Evolutionary conservation across 2,329 filamentous ascomycete species (phyloP).

Genomic region (Arthrobotrys sinensis): DNA sequence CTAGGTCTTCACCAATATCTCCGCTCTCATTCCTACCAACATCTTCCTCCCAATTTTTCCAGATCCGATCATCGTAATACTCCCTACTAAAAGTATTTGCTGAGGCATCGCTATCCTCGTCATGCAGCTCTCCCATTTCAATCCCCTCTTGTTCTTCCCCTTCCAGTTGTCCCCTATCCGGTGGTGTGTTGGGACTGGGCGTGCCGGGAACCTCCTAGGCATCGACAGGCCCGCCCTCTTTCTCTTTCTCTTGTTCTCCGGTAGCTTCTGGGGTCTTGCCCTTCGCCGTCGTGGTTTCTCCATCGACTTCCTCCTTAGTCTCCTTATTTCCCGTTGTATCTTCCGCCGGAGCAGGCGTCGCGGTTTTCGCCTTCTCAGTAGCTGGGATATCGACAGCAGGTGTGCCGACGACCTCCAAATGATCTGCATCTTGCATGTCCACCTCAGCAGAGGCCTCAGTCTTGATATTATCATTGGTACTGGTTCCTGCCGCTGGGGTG

Average conservation of each 20-base stretch:
- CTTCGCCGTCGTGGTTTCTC: slow-evolving; percentile 25
- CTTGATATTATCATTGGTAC: slow-evolving; percentile 30
- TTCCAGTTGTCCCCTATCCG: slow-evolving; percentile 53
- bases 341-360: slow-evolving; percentile 18
- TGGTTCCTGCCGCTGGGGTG: slow-evolving; percentile 39
- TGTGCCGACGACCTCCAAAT: slow-evolving; percentile 42
- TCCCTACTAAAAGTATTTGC: not conserved
- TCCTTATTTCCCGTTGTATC: slow-evolving; percentile 43
- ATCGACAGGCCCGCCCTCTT: slow-evolving; percentile 41
- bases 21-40: not conserved
- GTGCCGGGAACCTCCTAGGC: slow-evolving; percentile 38
- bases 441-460: slow-evolving; percentile 56
- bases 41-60: not conserved
- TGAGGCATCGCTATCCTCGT: not conserved
- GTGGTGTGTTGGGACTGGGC: slow-evolving; percentile 47
- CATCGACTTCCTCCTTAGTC: slow-evolving; percentile 54
- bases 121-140: too few relatives aligned
- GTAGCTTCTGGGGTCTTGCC: slow-evolving; percentile 33
- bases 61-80: not conserved
- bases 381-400: slow-evolving; percentile 50
- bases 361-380: slow-evolving; percentile 50
- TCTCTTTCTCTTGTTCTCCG: slow-evolving; percentile 30
- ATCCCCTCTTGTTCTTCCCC: slow-evolving; percentile 17
- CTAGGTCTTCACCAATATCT: not conserved
- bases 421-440: slow-evolving; percentile 60